Percentiles rank a stretch among this genome's conserved stretches.
These are phyloP conservation scores for Cystofilobasidium macerans DNA, from an alignment of 768 basidiomycete species.

Conservation along the genomic window DNA sequence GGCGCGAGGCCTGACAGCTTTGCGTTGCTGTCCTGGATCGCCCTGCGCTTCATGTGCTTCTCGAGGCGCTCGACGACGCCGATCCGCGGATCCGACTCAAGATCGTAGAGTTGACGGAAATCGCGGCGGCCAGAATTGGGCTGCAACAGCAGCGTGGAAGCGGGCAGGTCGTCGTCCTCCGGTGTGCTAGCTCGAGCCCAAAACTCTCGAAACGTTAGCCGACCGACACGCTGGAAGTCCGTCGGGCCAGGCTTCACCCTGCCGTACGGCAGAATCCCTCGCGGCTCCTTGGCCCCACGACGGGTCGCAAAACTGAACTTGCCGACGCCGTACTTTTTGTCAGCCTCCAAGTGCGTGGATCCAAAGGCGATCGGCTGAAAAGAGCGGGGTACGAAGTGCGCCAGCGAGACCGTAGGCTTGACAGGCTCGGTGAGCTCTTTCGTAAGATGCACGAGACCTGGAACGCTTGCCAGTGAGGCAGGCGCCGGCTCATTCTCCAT, in stretches of 20 bases:
- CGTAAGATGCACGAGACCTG: too few relatives aligned
- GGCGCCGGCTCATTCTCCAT: too few relatives aligned
- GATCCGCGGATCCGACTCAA: conserved; percentile 3
- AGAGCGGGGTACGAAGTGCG: conserved; percentile 26
- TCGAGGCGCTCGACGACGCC: conserved; percentile 21
- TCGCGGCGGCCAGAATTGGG: neutral
- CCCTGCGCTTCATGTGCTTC: neutral
- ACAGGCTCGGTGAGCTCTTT: too few relatives aligned
- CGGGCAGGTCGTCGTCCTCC: neutral
- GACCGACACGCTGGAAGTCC: too few relatives aligned
- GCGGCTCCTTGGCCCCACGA: neutral
- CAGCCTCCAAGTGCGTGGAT: conserved; percentile 50
- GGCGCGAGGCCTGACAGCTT: neutral
- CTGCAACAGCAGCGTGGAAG: too few relatives aligned
- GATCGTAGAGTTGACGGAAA: conserved; percentile 3
- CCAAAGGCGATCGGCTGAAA: conserved; percentile 73
- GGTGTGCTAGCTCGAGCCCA: neutral
- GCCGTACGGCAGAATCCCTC: neutral
- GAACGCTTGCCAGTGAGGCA: too few relatives aligned
- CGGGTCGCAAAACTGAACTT: conserved; percentile 45
- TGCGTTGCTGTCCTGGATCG: neutral
- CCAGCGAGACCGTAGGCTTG: neutral
- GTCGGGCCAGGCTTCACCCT: too few relatives aligned
- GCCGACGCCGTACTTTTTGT: conserved; percentile 63
- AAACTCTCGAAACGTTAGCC: neutral